A percentile compares a stretch with the other conserved stretches of the same genome.
Evolutionary conservation across 2,329 filamentous ascomycete species (phyloP).

Genomic region (Pseudogymnoascus sp.): DNA sequence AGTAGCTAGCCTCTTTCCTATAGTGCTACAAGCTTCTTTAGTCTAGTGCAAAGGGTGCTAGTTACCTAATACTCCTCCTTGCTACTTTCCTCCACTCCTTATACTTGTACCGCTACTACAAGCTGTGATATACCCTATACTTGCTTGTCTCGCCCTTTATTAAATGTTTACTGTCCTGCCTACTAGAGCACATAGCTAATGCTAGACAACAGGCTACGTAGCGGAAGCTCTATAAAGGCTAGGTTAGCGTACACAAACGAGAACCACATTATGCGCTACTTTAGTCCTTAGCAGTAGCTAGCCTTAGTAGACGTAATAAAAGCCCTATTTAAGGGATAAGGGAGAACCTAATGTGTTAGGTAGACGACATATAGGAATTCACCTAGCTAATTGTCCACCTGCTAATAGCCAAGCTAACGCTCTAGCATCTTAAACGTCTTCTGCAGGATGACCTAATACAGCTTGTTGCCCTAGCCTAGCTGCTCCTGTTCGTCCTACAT

Average conservation of each 20-base stretch:
- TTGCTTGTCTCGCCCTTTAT: not conserved
- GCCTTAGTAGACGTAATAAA: not conserved
- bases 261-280: not conserved
- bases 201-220: not conserved
- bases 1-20: not conserved
- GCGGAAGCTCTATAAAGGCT: not conserved
- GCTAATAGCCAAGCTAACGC: not conserved
- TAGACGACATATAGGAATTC: not conserved
- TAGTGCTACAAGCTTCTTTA: not conserved
- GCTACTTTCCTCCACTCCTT: not conserved
- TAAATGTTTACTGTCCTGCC: not conserved
- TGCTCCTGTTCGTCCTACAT: not conserved
- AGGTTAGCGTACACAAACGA: not conserved
- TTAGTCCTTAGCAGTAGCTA: not conserved
- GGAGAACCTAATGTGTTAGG: not conserved
- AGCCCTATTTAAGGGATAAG: not conserved
- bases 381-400: not conserved
- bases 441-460: not conserved
- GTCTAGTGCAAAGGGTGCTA: not conserved
- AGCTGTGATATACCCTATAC: not conserved
- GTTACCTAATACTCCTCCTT: not conserved
- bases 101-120: not conserved
- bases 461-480: not conserved
- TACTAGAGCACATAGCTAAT: not conserved
- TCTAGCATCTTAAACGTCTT: not conserved